Base-by-base conservation (phyloP, 2,329 filamentous ascomycete genomes). In the Aureobasidium namibiae region DNA sequence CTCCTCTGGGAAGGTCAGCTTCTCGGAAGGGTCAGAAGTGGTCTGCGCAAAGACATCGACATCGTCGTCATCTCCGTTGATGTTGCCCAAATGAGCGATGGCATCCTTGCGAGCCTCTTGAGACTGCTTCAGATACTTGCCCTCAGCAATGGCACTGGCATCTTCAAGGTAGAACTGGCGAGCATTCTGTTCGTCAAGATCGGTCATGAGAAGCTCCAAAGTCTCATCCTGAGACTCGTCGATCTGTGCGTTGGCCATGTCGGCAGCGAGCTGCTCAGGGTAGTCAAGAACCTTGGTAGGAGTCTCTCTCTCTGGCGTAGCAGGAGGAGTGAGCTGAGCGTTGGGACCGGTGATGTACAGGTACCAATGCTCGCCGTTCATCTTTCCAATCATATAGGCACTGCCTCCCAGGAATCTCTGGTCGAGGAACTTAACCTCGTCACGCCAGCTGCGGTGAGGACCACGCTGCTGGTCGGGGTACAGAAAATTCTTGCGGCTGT, bases 331-430 rank as follows among this genome's bases (percentile, higher is more conserved):
- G 64, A 95, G 79, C 57, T 83, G 78, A 49, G 83, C 86, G 71
- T 88, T 86, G 18, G 94, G 92, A 54, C 90, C 90, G 13, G 94
- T 97, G 68, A 97, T 86, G 77, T 99, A 99, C 59, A 99, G 79
- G 72, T 97, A 97, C 94, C 94, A 99, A 69, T 99, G 94, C 73
- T 99, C 94, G 61, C 94, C 92, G 67, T 99, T 99, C 92, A 97
- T 97, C 78, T 96, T 97, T 69, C 94, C 94, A 65, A 99, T 95
- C 92, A 97, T 96, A 75, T 99, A 99, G 53, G 94, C 94, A 73
- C 92, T 97, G 59, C 94, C 94, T 60, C 89, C 87, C 62, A 88
- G 80, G 72, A 99, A 96, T 74, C 92, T 89, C 71, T 89, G 87
- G 75, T 99, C 94, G 63, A 99, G 81, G 67, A 87, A 95, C 68